Evolutionary conservation across 768 basidiomycete genomes (phyloP).

Genomic region (Agaricus subrufescens): DNA sequence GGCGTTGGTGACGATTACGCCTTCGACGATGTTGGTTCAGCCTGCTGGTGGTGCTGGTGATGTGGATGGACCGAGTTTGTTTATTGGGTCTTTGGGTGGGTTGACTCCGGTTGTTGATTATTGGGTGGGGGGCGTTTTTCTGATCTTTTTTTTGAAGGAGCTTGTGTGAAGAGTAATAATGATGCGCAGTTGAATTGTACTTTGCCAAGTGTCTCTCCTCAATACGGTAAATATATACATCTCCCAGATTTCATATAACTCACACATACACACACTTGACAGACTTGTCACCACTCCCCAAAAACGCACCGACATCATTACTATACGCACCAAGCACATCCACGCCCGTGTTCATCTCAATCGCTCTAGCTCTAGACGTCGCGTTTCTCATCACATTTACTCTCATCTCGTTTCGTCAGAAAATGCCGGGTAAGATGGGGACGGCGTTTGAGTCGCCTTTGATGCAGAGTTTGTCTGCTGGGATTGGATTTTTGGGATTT

Average conservation of each 20-base stretch:
- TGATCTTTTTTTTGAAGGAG: constrained; percentile 38
- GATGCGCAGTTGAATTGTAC: constrained; percentile 53
- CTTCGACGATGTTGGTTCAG: constrained; percentile 38
- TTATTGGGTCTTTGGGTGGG: constrained; percentile 65
- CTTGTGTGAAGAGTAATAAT: constrained; percentile 54
- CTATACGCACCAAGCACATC: constrained; percentile 57
- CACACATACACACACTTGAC: too few relatives aligned
- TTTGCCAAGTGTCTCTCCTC: constrained; percentile 45
- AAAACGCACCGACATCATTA: constrained; percentile 47
- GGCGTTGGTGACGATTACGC: constrained; percentile 59
- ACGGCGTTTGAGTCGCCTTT: constrained; percentile 49
- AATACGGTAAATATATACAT: constrained; percentile 46
- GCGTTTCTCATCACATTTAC: constrained; percentile 66
- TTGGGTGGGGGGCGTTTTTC: too few relatives aligned
- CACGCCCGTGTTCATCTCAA: constrained; percentile 59
- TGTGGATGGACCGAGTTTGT: constrained; percentile 65
- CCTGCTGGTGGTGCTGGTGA: constrained; percentile 21
- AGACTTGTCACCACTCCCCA: constrained; percentile 67
- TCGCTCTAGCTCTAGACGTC: constrained; percentile 51
- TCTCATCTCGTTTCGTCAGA: constrained; percentile 59
- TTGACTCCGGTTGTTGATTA: background rate
- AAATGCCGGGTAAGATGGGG: constrained; percentile 50
- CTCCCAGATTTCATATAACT: background rate
- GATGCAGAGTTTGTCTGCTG: constrained; percentile 57
- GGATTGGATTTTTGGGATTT: constrained; percentile 77